These are phyloP conservation scores for Marchantia paleacea DNA, from an alignment of 225 moss, liverwort and hornwort species.

Conservation along the genomic window DNA sequence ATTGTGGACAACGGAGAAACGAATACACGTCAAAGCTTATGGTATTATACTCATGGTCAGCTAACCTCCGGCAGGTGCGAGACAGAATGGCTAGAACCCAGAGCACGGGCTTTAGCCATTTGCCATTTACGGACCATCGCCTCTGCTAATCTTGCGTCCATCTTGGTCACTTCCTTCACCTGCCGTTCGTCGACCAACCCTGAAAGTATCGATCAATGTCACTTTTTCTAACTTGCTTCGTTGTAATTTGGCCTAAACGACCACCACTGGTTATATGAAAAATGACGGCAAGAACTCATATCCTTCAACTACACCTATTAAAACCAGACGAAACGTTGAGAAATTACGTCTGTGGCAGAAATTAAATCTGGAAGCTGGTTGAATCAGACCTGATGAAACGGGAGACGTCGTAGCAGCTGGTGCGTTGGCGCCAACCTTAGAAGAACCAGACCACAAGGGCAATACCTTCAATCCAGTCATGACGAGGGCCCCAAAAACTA, in stretches of 20 bases:
- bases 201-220: slow-evolving; percentile 36
- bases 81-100: slow-evolving; percentile 74
- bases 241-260: too few species aligned
- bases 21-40: not conserved
- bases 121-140: slow-evolving; percentile 90
- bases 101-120: slow-evolving; percentile 86
- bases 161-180: slow-evolving; percentile 55
- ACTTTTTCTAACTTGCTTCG: slow-evolving; percentile 29
- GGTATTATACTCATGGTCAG: not conserved
- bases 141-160: slow-evolving; percentile 94
- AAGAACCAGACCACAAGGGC: slow-evolving; percentile 41
- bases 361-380: not conserved
- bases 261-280: not conserved
- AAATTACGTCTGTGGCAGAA: not conserved
- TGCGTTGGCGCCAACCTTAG: slow-evolving; percentile 31
- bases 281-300: too few species aligned
- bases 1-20: not conserved
- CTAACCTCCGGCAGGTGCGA: slow-evolving; percentile 79
- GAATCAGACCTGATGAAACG: slow-evolving; percentile 55
- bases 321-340: not conserved
- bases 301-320: not conserved
- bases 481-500: slow-evolving; percentile 70
- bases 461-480: slow-evolving; percentile 63
- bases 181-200: slow-evolving; percentile 38
- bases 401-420: slow-evolving; percentile 38